Evolutionary conservation across 305 asterid genomes (phyloP).

Genomic region (Solanum hybrid): DNA sequence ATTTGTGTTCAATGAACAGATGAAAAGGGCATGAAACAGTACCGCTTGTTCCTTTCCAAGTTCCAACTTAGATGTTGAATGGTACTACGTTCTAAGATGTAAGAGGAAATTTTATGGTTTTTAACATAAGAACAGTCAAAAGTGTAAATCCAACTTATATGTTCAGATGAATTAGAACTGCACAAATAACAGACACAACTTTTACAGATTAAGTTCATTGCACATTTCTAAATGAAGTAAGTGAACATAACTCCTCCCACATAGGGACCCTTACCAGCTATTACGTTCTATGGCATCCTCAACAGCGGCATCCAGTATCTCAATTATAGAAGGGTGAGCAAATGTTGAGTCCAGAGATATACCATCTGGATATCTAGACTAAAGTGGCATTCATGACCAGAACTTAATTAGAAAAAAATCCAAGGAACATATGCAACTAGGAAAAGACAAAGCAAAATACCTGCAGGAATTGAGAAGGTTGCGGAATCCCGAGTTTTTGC

Average conservation of each 20-base stretch:
- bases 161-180: not conserved
- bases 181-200: not conserved
- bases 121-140: not conserved
- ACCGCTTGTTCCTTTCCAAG: not conserved
- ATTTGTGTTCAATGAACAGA: not conserved
- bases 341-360: conserved; percentile 62
- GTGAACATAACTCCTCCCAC: not conserved
- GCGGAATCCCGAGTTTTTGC: conserved; percentile 86
- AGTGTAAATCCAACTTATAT: not conserved
- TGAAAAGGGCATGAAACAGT: not conserved
- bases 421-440: conserved; percentile 8
- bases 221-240: not conserved
- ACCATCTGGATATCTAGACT: conserved; percentile 96
- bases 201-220: not conserved
- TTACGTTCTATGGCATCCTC: conserved; percentile 90
- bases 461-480: conserved; percentile 84
- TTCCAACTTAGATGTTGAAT: not conserved
- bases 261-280: conserved; percentile 60
- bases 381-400: conserved; percentile 20
- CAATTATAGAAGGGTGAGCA: conserved; percentile 71
- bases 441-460: conserved; percentile 27
- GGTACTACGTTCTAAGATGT: not conserved
- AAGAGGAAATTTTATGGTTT: not conserved
- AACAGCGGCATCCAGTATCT: conserved; percentile 79
- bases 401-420: conserved; percentile 11